Percentiles rank a stretch among this genome's conserved stretches.
phyloP scores from a whole-genome alignment of 2,329 filamentous ascomycete species.

The Colletotrichum theobromicola region DNA sequence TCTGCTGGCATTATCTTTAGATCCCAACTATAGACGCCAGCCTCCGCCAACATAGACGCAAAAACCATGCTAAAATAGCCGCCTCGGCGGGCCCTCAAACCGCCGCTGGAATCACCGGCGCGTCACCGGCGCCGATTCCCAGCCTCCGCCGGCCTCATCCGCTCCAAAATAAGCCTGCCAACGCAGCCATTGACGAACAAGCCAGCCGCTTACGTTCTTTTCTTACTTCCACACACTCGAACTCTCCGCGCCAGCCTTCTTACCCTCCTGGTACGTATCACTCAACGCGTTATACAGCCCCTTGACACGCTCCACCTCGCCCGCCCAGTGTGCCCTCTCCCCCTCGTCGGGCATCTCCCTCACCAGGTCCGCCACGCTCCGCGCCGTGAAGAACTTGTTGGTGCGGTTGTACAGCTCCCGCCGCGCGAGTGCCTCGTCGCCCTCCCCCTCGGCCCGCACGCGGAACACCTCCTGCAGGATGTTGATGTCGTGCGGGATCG shows the following conservation, averaged over 20 bases:
- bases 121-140: constrained; percentile 1
- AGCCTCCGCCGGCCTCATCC: background rate
- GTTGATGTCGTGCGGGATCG: constrained; percentile 62
- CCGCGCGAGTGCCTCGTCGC: constrained; percentile 37
- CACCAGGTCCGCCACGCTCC: constrained; percentile 47
- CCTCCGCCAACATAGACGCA: background rate
- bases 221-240: constrained; percentile 54
- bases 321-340: constrained; percentile 36
- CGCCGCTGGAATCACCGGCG: background rate
- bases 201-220: background rate
- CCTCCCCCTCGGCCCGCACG: constrained; percentile 44
- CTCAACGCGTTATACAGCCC: constrained; percentile 50
- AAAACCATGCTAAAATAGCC: background rate
- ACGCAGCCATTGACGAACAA: background rate
- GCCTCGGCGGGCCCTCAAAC: background rate
- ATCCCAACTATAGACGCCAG: background rate
- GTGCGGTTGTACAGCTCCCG: constrained; percentile 57
- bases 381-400: constrained; percentile 60
- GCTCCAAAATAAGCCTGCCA: background rate
- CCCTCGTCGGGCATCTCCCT: constrained; percentile 39
- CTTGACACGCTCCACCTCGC: constrained; percentile 54
- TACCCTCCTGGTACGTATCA: constrained; percentile 54
- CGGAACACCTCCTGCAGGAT: constrained; percentile 62
- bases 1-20: background rate
- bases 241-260: constrained; percentile 44